These are phyloP conservation scores for Prinsepia uniflora DNA, from an alignment of 306 rosid genomes.

Conservation along the genomic window DNA sequence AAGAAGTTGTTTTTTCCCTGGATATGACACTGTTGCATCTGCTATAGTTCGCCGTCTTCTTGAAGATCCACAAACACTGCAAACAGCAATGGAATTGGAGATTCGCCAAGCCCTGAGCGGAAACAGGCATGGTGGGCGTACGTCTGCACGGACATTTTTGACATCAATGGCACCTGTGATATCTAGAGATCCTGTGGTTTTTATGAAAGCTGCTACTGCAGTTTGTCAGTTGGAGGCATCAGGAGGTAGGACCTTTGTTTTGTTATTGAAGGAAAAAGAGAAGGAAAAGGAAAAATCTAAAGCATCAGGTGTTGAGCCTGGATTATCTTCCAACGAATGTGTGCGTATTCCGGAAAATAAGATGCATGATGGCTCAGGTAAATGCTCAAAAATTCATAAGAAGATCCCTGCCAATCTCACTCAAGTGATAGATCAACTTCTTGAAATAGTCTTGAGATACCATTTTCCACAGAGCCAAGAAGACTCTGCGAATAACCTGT, in stretches of 20 bases:
- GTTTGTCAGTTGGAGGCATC: constrained; percentile 93
- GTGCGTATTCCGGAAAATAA: constrained; percentile 77
- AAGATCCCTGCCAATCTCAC: constrained; percentile 86
- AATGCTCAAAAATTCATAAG: constrained; percentile 78
- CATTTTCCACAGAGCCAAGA: constrained; percentile 53
- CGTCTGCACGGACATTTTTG: constrained; percentile 67
- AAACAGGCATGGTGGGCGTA: constrained; percentile 80
- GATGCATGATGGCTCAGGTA: constrained; percentile 71
- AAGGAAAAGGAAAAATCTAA: constrained; percentile 87
- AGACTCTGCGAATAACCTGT: constrained; percentile 40
- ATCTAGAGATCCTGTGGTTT: constrained; percentile 90
- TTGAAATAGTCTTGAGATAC: constrained; percentile 85
- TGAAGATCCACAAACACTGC: constrained; percentile 98
- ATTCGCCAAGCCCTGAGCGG: constrained; percentile 79
- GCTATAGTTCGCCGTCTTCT: constrained; percentile 96
- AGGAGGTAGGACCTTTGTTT: constrained; percentile 80
- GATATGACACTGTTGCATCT: constrained; percentile 93
- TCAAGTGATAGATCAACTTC: constrained; percentile 94
- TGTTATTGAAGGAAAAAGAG: constrained; percentile 75
- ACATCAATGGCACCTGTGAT: constrained; percentile 92
- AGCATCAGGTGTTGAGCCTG: constrained; percentile 55
- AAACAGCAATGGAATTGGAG: constrained; percentile 95
- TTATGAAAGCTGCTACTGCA: constrained; percentile 87
- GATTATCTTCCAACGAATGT: constrained; percentile 67
- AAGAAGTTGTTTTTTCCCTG: constrained; percentile 83